These are phyloP conservation scores for Leucosporidium yakuticum DNA, from an alignment of 768 basidiomycete species.

Conservation along the genomic window DNA sequence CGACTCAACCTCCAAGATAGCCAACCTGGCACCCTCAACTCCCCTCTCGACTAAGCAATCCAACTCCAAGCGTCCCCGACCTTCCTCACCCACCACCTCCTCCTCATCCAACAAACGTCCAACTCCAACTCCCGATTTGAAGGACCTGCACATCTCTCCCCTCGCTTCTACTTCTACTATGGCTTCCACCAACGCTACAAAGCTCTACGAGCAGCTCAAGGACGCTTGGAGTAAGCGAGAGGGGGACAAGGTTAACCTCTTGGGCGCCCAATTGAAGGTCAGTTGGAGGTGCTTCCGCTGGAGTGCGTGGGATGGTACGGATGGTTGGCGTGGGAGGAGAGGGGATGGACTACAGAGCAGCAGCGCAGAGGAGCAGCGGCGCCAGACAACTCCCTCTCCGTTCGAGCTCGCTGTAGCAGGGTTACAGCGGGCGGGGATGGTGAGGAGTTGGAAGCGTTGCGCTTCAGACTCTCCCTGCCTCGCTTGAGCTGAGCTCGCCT, in stretches of 20 bases:
- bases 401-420: no score
- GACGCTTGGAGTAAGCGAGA: conserved; percentile 7
- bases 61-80: conserved; percentile 21
- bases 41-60: no score
- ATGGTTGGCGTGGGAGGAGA: background rate
- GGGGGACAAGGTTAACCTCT: background rate
- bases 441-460: no score
- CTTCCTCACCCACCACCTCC: conserved; percentile 18
- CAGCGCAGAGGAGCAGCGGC: background rate
- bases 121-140: conserved; percentile 9
- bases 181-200: background rate
- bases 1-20: no score
- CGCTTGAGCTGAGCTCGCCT: no score
- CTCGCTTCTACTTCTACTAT: background rate
- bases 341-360: background rate
- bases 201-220: conserved; percentile 7
- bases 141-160: conserved; percentile 8
- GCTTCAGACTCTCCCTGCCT: no score
- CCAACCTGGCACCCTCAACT: no score
- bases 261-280: conserved; percentile 26
- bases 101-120: background rate
- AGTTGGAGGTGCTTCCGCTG: background rate
- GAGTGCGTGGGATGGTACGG: background rate
- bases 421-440: no score
- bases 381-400: background rate